Evolutionary conservation across 129 eudicot species (phyloP), one percentile per base, ranked within the genome.

Genomic region (Escallonia herrerae): DNA sequence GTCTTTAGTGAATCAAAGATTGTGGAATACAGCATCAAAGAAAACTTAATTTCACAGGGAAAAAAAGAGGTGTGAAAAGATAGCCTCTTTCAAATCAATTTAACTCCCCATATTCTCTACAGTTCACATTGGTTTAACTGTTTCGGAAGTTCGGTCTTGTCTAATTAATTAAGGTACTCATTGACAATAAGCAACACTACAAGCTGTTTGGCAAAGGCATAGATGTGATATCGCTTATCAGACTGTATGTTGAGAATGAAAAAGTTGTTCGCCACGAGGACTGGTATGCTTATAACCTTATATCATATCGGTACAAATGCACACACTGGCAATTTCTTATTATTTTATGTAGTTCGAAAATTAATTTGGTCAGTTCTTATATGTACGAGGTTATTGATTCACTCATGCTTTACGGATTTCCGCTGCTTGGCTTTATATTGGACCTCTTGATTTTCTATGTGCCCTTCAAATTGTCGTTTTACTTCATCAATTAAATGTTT

Each of bases 221-320:
- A 40, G 72, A 89, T 37, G 74, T 89, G 96, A 83, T 89, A 76
- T 85, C 96, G 7, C 95, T 85, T 15, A 86, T 89, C 77, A 81
- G 69, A 77, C 85, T 89, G 66, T 70, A 85, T 60, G 78, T 80
- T 9, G 90, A 89, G 70, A 72, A 79, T 4, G 96, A 90, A 59
- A 89, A 89, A 69, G 74, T 89, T 55, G 80, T 89, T 74, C 87
- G 87, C 60, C 96, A 89, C 66, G 95, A 89, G 69, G 96, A 89
- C 65, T 78, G 95, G 96, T 89, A 79, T 10, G 68, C 47, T 41
- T 40, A 52, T 70, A 43, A 3, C 1, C 49, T 63, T n/a, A 4
- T 69, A 5, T 47, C 56, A 58, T 40, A 4, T 59, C 7, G 15
- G 3, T 59, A 59, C n/a, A 53, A 1, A 49, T 49, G 11, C 12